Conservation (phyloP, 345 rosid species). For the Syzygium grande region DNA sequence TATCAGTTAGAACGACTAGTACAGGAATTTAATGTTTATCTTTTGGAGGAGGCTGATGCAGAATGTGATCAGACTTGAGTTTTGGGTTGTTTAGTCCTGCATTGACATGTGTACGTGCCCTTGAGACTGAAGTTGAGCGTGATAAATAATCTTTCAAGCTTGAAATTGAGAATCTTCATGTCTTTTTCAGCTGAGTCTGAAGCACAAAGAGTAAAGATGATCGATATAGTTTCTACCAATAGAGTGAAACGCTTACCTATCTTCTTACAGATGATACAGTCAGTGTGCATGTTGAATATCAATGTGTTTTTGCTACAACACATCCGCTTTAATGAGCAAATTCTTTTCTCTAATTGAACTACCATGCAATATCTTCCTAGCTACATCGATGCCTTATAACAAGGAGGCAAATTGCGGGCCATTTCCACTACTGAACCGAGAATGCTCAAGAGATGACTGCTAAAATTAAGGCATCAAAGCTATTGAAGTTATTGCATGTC, state of each 20-base stretch:
- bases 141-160: background rate
- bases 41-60: background rate
- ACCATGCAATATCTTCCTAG: background rate
- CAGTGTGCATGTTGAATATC: background rate
- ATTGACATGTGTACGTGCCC: background rate
- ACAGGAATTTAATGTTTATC: background rate
- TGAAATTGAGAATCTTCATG: background rate
- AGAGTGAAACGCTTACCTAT: background rate
- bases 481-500: background rate
- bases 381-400: background rate
- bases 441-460: background rate
- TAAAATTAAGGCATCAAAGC: background rate
- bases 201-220: background rate
- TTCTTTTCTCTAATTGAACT: background rate
- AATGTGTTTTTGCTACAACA: background rate
- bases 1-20: background rate
- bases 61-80: background rate
- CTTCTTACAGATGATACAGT: background rate
- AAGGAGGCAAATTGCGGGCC: background rate
- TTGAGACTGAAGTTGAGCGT: background rate
- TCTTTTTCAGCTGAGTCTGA: background rate
- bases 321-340: background rate
- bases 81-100: background rate
- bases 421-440: background rate
- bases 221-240: background rate